phyloP scores from a whole-genome alignment of 1,284 basidiomycete genomes.

The Ceratobasidium sp. region DNA sequence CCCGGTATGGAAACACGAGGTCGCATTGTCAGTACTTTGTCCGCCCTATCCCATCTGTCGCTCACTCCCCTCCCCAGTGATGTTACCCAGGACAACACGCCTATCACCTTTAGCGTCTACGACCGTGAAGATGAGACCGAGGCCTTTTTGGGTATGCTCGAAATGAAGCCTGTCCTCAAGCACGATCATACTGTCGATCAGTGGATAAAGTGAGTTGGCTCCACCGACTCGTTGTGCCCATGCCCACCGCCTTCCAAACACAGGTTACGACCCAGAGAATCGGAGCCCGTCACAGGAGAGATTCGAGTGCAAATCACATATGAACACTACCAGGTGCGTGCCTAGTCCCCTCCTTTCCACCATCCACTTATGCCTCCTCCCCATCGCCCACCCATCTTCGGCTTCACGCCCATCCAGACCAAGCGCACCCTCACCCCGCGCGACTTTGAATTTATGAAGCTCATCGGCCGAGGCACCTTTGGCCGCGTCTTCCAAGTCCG shows the following conservation, averaged over 20 bases:
- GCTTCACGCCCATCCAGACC: constrained; percentile 62
- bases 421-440: constrained; percentile 85
- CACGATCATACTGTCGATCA: constrained; percentile 96
- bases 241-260: constrained; percentile 42
- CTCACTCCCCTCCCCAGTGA: constrained; percentile 69
- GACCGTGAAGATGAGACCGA: constrained; percentile 87
- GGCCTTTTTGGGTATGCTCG: constrained; percentile 89
- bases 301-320: constrained; percentile 95
- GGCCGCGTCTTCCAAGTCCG: constrained; percentile 99
- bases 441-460: constrained; percentile 98
- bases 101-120: constrained; percentile 91
- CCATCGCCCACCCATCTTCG: constrained; percentile 18
- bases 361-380: constrained; percentile 39
- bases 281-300: constrained; percentile 88
- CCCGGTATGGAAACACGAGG: constrained; percentile 99
- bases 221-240: constrained; percentile 1
- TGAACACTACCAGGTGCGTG: constrained; percentile 84
- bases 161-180: constrained; percentile 88
- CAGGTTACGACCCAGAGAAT: constrained; percentile 81
- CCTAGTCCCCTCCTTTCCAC: constrained; percentile 43
- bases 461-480: constrained; percentile 98
- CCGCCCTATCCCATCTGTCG: constrained; percentile 27
- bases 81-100: constrained; percentile 90
- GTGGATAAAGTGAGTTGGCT: constrained; percentile 84
- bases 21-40: constrained; percentile 83